Evolutionary conservation across 228 moss, liverwort and hornwort species (phyloP).

Genomic region (Sphagnum fallax): DNA sequence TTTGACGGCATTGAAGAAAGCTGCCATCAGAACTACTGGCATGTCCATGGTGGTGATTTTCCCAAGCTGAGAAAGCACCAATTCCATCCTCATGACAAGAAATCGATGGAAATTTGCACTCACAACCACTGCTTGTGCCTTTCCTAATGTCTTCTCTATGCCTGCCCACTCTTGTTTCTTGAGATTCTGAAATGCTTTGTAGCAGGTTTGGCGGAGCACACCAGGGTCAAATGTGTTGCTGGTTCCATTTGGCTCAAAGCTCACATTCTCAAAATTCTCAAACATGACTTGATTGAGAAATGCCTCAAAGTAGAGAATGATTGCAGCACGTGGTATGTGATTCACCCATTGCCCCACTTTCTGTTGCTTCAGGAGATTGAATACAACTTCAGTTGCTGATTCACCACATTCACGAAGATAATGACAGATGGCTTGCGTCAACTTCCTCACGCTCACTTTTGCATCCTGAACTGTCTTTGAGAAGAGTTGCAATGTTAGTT

Average conservation of each 20-base stretch:
- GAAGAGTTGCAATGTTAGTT: slow-evolving; percentile 26
- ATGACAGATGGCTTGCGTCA: slow-evolving; percentile 16
- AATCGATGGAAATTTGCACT: slow-evolving; percentile 29
- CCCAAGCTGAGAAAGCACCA: slow-evolving; percentile 33
- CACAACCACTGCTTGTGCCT: slow-evolving; percentile 21
- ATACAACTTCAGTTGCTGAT: slow-evolving; percentile 32
- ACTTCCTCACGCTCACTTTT: slow-evolving; percentile 12
- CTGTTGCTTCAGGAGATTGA: slow-evolving; percentile 32
- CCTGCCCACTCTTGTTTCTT: slow-evolving; percentile 23
- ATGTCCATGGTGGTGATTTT: slow-evolving; percentile 22
- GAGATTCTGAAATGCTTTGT: slow-evolving; percentile 16
- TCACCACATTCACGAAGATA: slow-evolving; percentile 29
- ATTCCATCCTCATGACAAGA: slow-evolving; percentile 38
- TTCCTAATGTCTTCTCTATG: slow-evolving; percentile 20
- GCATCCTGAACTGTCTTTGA: slow-evolving; percentile 27
- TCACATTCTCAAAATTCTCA: slow-evolving; percentile 42
- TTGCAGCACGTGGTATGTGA: slow-evolving; percentile 34
- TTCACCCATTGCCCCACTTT: slow-evolving; percentile 21
- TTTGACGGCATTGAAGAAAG: slow-evolving; percentile 34
- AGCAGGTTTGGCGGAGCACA: slow-evolving; percentile 9
- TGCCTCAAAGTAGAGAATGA: slow-evolving; percentile 39
- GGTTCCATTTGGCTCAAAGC: slow-evolving; percentile 41
- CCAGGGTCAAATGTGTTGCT: slow-evolving; percentile 24
- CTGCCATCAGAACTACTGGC: slow-evolving; percentile 13
- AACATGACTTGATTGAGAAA: slow-evolving; percentile 48